phyloP scores from a whole-genome alignment of 441 rosid species.

The Euphorbia celastroides region DNA sequence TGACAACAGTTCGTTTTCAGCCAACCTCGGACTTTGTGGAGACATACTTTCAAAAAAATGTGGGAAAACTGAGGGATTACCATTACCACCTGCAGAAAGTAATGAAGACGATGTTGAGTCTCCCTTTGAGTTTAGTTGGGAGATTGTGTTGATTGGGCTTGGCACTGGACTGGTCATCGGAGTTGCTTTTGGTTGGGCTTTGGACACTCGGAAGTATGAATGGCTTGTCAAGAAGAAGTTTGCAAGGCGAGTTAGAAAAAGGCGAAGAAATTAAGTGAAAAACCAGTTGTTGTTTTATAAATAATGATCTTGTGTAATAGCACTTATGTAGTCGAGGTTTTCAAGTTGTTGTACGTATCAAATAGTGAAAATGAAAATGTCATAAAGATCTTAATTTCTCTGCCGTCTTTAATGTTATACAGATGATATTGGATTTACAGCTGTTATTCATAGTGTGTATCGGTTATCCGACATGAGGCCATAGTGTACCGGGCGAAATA shows the following conservation, averaged over 20 bases:
- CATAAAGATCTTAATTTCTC: too few relatives aligned
- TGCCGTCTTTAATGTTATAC: too few relatives aligned
- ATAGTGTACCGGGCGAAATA: too few relatives aligned
- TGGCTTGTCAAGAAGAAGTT: slow-evolving; percentile 5
- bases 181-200: slow-evolving; percentile 6
- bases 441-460: too few relatives aligned
- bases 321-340: too few relatives aligned
- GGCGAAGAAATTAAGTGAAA: background rate
- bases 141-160: slow-evolving; percentile 15
- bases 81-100: background rate
- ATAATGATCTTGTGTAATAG: too few relatives aligned
- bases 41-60: background rate
- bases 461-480: too few relatives aligned
- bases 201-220: slow-evolving; percentile 5
- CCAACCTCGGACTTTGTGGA: slow-evolving; percentile 16
- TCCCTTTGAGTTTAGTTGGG: background rate
- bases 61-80: background rate
- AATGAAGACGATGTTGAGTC: background rate
- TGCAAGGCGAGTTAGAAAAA: background rate
- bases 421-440: too few relatives aligned
- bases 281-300: background rate
- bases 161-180: slow-evolving; percentile 17
- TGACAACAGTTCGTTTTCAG: background rate
- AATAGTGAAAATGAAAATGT: too few relatives aligned
- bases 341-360: too few relatives aligned